phyloP scores from a whole-genome alignment of 345 rosid genomes.

The Xanthoceras sorbifolium region DNA sequence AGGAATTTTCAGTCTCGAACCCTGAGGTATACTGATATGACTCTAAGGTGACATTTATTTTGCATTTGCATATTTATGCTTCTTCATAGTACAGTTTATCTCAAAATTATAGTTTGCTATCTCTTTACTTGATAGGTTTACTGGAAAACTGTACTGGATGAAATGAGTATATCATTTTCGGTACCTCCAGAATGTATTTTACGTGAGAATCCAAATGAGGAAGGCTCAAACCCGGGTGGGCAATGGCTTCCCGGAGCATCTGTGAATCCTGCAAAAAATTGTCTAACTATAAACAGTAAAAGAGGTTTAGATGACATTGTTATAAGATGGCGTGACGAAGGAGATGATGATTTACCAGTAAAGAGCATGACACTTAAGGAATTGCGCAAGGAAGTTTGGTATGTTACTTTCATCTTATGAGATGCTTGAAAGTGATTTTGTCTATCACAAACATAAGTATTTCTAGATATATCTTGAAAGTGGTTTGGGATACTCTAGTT shows the following conservation, averaged over 20 bases:
- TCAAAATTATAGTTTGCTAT: slow-evolving; percentile 8
- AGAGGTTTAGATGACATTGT: slow-evolving; percentile 61
- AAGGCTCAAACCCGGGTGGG: slow-evolving; percentile 63
- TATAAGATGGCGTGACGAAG: slow-evolving; percentile 85
- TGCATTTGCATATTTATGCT: background rate
- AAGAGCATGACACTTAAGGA: slow-evolving; percentile 71
- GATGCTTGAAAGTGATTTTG: background rate
- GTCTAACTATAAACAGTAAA: slow-evolving; percentile 51
- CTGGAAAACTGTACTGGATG: slow-evolving; percentile 80
- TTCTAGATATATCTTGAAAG: background rate
- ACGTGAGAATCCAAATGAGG: slow-evolving; percentile 37
- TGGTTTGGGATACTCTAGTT: no score
- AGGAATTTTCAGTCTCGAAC: slow-evolving; percentile 77
- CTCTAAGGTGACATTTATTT: slow-evolving; percentile 1
- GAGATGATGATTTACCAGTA: slow-evolving; percentile 67
- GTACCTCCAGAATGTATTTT: slow-evolving; percentile 68
- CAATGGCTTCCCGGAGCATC: slow-evolving; percentile 92
- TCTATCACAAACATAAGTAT: background rate
- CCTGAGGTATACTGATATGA: slow-evolving; percentile 64
- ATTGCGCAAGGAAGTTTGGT: slow-evolving; percentile 82
- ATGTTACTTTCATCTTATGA: slow-evolving; percentile 35
- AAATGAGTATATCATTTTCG: slow-evolving; percentile 56
- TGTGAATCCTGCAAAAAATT: slow-evolving; percentile 75
- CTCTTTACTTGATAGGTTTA: slow-evolving; percentile 53
- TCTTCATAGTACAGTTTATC: background rate